Conservation (phyloP, 208 protist genomes). For the Trypanosoma avium region DNA sequence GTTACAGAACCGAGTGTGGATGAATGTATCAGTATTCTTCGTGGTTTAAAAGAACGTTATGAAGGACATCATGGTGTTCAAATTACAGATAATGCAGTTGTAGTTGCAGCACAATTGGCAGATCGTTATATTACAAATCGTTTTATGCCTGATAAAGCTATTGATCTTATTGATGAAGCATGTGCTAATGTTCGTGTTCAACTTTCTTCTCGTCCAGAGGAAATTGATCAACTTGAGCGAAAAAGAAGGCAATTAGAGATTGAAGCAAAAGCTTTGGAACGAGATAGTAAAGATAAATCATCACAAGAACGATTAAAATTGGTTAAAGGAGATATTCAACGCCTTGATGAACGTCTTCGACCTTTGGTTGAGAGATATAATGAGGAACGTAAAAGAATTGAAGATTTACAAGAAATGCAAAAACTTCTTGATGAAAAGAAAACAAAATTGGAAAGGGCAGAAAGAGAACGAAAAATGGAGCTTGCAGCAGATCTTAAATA, state of each 20-base stretch:
- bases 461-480: constrained; percentile 89
- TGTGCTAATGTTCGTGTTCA: constrained; percentile 91
- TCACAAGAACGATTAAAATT: constrained; percentile 63
- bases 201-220: constrained; percentile 95
- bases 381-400: constrained; percentile 77
- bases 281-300: constrained; percentile 85
- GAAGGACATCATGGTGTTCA: constrained; percentile 91
- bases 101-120: constrained; percentile 86
- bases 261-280: constrained; percentile 91
- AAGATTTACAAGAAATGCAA: constrained; percentile 85
- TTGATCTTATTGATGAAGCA: constrained; percentile 98
- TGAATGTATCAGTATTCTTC: constrained; percentile 98
- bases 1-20: constrained; percentile 96
- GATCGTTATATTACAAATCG: constrained; percentile 96
- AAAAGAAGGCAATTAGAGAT: constrained; percentile 92
- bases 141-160: constrained; percentile 99
- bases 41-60: constrained; percentile 94
- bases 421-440: constrained; percentile 89
- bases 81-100: constrained; percentile 90
- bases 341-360: constrained; percentile 70
- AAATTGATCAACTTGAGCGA: constrained; percentile 93
- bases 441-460: constrained; percentile 89
- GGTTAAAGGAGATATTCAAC: constrained; percentile 77
- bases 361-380: constrained; percentile 86
- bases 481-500: constrained; percentile 95